Evolutionary conservation across 306 rosid species (phyloP).

Genomic region (Erythrophleum fordii): DNA sequence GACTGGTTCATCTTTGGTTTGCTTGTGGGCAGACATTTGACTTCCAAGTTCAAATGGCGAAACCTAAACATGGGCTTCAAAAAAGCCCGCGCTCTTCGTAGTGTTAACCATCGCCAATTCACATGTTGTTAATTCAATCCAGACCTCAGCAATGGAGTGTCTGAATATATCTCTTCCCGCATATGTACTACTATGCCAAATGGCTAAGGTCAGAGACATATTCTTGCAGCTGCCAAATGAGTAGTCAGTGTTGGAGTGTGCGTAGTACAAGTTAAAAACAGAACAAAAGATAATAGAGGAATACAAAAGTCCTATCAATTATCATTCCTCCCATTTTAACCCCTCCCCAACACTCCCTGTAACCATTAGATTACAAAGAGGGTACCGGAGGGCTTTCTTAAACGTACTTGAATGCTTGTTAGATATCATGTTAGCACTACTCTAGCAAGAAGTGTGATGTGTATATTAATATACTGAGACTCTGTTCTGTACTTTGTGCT

Average conservation of each 20-base stretch:
- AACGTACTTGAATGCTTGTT: not conserved
- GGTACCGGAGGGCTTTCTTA: not conserved
- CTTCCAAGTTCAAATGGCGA: constrained; percentile 7
- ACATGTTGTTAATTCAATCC: not conserved
- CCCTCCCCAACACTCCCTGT: not conserved
- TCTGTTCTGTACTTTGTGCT: not conserved
- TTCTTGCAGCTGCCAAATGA: not conserved
- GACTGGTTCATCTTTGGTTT: not conserved
- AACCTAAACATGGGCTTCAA: not conserved
- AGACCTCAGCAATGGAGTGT: not conserved
- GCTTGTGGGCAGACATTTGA: not conserved
- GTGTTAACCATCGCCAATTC: not conserved
- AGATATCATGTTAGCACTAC: not conserved
- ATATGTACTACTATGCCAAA: not conserved
- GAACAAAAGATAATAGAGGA: not conserved
- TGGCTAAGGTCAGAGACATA: not conserved
- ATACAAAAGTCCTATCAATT: not conserved
- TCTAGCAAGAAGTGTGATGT: not conserved
- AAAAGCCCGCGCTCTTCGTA: not conserved
- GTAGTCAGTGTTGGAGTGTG: not conserved
- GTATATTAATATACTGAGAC: not conserved
- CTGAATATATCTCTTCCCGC: not conserved
- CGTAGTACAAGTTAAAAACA: not conserved
- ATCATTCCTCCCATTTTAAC: not conserved
- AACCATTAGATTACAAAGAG: not conserved